Percentiles rank a stretch among this genome's conserved stretches.
Conservation (phyloP, 495 filamentous ascomycete species). For the Thermochaetoides thermophila region DNA sequence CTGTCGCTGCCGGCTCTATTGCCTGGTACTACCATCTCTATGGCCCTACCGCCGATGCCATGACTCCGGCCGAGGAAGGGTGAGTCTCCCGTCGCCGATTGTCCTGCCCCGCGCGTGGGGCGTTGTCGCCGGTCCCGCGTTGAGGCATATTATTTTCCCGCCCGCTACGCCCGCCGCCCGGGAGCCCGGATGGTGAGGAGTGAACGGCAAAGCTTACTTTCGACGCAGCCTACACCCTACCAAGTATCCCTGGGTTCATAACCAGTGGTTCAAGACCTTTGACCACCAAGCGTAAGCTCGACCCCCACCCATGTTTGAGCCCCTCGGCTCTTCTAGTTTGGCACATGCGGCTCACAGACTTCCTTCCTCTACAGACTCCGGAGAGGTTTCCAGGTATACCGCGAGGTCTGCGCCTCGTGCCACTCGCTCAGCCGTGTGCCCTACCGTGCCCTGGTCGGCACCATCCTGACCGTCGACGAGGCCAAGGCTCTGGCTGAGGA, state of each 20-base stretch:
- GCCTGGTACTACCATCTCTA: constrained; percentile 95
- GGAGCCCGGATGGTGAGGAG: no score
- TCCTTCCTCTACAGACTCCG: constrained; percentile 59
- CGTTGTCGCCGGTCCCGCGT: constrained; percentile 8
- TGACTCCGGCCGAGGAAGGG: constrained; percentile 95
- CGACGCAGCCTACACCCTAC: constrained; percentile 69
- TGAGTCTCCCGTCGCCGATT: constrained; percentile 37
- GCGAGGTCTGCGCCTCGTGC: constrained; percentile 93
- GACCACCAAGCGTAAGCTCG: constrained; percentile 81
- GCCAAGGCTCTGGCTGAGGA: constrained; percentile 94
- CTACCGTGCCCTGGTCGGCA: constrained; percentile 84
- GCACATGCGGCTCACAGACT: constrained; percentile 5
- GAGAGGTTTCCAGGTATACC: constrained; percentile 99
- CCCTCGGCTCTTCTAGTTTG: not conserved
- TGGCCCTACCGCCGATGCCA: constrained; percentile 70
- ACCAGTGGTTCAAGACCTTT: constrained; percentile 81
- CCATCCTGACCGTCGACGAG: constrained; percentile 88
- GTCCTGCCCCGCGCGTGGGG: constrained; percentile 3
- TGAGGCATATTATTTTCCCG: constrained; percentile 27
- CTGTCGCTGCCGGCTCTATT: constrained; percentile 70
- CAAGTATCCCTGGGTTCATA: constrained; percentile 90
- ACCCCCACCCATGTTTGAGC: not conserved
- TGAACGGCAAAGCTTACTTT: constrained; percentile 13
- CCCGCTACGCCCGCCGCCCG: constrained; percentile 4
- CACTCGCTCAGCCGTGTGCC: constrained; percentile 91